Base-by-base conservation (phyloP, 2,329 filamentous ascomycete species). In the Claviceps sp. region DNA sequence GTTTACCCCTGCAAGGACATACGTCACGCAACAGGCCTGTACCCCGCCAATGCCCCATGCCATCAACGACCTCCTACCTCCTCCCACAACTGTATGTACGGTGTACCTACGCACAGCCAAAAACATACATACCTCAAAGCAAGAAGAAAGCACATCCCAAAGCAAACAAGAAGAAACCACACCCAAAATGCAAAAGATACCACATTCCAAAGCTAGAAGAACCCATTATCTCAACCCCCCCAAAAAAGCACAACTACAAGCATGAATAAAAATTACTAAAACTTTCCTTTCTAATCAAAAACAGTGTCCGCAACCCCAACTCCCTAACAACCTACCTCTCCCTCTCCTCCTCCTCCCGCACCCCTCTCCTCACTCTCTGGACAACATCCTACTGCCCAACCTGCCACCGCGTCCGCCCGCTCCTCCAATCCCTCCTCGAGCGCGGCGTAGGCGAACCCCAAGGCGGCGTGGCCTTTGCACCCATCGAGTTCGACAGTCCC, bases 321-420 rank as follows among this genome's bases (percentile, higher is more conserved):
- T 72, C 78, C 55, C 74, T 82, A 62, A 64, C 73, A 60, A 77
- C 73, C 18, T 76, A 79, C 64, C 70, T 78, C 52, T 69, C 75
- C n/a, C 67, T 79, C 49, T 77, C 75, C 2, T 72, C 74, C 2
- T 76, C 76, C 5, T 68, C 76, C 5, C 70, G 73, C 44, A 72
- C 65, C 2, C 78, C 79, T 2, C 72, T 82, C n/a, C 60, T 82
- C 52, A 81, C 78, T 1, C 66, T 82, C 42, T 83, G 78, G 79
- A 79, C 77, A 0, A 71, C 78, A 0, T 76, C 75, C 7, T 81
- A 73, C 67, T 82, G 79, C 62, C 64, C 72, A 4, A 75, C 76
- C 16, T 82, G 79, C 63, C 70, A 68, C 46, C 62, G 64, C 36
- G 69, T 81, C 24, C 65, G 67, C 4, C 78, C 78, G 4, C 62